Conservation (phyloP, 345 rosid species). For the Schrenkiella parvula region DNA sequence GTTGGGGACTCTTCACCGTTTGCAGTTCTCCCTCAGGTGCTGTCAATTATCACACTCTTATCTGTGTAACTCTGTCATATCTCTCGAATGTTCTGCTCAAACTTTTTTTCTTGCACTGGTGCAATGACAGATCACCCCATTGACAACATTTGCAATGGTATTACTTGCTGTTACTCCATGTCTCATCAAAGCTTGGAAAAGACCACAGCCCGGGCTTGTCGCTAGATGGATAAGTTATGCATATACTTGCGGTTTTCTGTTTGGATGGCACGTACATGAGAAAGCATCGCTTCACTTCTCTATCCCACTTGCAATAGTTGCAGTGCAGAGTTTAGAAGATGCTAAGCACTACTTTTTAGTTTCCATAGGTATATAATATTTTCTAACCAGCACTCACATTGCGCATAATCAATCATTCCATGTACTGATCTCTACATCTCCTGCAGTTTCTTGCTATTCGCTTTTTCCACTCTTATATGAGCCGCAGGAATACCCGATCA, state of each 20-base stretch:
- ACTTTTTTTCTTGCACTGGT: neutral
- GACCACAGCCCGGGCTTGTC: slow-evolving; percentile 47
- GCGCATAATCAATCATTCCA: neutral
- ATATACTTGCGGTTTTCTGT: slow-evolving; percentile 80
- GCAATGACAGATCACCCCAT: slow-evolving; percentile 62
- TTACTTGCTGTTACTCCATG: slow-evolving; percentile 73
- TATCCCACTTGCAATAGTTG: slow-evolving; percentile 72
- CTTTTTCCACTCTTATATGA: slow-evolving; percentile 77
- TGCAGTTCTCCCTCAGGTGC: slow-evolving; percentile 73
- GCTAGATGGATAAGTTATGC: slow-evolving; percentile 84
- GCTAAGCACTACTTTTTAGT: slow-evolving; percentile 81
- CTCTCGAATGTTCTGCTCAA: neutral
- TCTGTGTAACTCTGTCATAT: neutral
- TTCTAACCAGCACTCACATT: neutral
- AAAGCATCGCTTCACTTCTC: slow-evolving; percentile 93
- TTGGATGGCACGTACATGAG: slow-evolving; percentile 99
- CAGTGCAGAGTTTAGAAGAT: slow-evolving; percentile 69
- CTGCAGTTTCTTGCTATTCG: slow-evolving; percentile 80
- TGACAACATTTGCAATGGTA: slow-evolving; percentile 61
- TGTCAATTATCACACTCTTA: neutral
- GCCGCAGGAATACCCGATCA: slow-evolving; percentile 81
- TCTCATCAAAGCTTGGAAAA: slow-evolving; percentile 69
- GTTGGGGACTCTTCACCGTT: slow-evolving; percentile 83
- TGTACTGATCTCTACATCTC: slow-evolving; percentile 5
- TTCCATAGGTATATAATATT: slow-evolving; percentile 53